Evolutionary conservation across 371 early-diverging fungal genomes (phyloP), one percentile per base, ranked within the genome.

Genomic region (Mucor plumbeus): DNA sequence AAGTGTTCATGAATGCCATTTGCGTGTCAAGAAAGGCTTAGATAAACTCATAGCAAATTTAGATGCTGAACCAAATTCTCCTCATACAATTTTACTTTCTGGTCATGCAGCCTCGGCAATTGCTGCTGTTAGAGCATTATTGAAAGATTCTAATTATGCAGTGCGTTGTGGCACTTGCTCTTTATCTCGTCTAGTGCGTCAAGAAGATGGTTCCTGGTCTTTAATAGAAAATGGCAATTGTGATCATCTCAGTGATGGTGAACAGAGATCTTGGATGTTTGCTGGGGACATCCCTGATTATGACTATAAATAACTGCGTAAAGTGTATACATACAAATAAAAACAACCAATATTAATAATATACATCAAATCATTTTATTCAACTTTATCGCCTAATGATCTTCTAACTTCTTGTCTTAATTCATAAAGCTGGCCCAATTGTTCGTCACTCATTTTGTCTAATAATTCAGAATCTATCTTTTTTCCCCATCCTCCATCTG

Each of bases 371-470:
- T 11, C 26, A 31, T 43, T 64, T 64, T 61, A 31, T 35, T 72
- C 35, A 21, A 72, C 41, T 82, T 59, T 11, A 31, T 66, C 69
- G 17, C 75, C 66, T n/a, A 83, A 72, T 4, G 85, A 64, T 17
- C 71, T 76, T 58, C 79, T 86, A 33, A 88, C 72, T 68, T 90
- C 88, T 26, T 80, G 76, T 63, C 87, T 71, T 63, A 91, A 74
- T 67, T 86, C 90, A 74, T 83, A 87, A 21, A 91, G 68, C 59
- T 89, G 90, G 1, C 90, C 90, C 13, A 91, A 53, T 63, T 90
- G 90, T 68, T 91, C 86, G 55, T 88, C 88, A 33, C 76, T 85
- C 83, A 91, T 79, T 66, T 83, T 88, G 6, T 91, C 88, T 41
- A 89, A 59, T 34, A 81, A 59, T 4, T 75, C 66, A 11, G 65